Evolutionary conservation across 306 rosid genomes (phyloP).

Genomic region (Acmispon strigosus): DNA sequence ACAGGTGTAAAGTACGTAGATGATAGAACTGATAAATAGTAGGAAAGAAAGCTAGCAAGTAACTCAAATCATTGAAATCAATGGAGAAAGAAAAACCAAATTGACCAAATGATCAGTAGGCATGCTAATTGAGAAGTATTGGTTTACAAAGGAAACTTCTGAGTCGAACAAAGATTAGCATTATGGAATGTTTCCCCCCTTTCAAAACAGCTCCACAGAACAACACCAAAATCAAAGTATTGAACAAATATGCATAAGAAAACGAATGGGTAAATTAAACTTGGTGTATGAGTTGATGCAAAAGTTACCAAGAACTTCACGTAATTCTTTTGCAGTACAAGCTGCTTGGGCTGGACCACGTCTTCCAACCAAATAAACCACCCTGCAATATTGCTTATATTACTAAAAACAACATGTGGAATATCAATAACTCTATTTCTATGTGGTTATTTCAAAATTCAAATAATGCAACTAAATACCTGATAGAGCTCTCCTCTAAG

Average conservation of each 20-base stretch:
- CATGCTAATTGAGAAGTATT: neutral
- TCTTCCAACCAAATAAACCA: slow-evolving; percentile 91
- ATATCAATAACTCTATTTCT: neutral
- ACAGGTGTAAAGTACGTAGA: neutral
- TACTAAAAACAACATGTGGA: slow-evolving; percentile 1
- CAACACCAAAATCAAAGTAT: slow-evolving; percentile 4
- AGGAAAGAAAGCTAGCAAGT: neutral
- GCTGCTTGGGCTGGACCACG: slow-evolving; percentile 98
- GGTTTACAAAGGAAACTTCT: slow-evolving; percentile 14
- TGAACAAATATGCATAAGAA: neutral
- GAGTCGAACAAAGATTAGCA: neutral
- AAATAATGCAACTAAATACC: slow-evolving; percentile 37
- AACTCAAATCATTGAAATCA: neutral
- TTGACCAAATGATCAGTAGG: neutral
- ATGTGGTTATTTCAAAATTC: neutral
- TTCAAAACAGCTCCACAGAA: slow-evolving; percentile 1
- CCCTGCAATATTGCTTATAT: slow-evolving; percentile 41
- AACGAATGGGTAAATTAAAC: neutral
- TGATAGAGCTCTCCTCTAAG: slow-evolving; percentile 69
- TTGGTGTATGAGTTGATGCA: neutral
- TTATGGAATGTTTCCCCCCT: neutral
- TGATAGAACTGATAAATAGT: neutral
- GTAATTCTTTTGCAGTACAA: slow-evolving; percentile 88
- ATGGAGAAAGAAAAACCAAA: neutral
- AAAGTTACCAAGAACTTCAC: slow-evolving; percentile 82